Percentiles rank a stretch among this genome's conserved stretches.
Evolutionary conservation across 176 grass and related monocot species (phyloP).

Genomic region (Oryza glumipatula): DNA sequence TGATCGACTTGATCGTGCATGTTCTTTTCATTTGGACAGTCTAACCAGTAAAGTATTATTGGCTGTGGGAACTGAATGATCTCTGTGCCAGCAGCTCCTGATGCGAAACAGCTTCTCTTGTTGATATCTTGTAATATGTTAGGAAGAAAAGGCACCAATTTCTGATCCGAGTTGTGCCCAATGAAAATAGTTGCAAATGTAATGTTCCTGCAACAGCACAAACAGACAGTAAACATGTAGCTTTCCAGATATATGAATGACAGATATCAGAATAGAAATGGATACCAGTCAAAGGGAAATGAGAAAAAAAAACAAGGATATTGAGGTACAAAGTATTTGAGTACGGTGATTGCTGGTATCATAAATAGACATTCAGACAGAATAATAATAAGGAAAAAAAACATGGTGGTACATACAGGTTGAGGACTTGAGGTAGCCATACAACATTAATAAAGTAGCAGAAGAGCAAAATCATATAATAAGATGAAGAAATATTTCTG

Average conservation of each 20-base stretch:
- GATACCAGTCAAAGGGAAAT: constrained; percentile 10
- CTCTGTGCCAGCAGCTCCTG: constrained; percentile 30
- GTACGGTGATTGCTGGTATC: not conserved
- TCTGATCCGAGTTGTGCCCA: constrained; percentile 28
- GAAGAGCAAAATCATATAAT: constrained; percentile 2
- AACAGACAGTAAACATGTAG: constrained; percentile 38
- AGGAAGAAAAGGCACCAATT: constrained; percentile 19
- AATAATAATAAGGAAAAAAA: not conserved
- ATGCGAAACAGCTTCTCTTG: constrained; percentile 34
- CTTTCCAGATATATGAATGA: not conserved
- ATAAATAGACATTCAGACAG: not conserved
- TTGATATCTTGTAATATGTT: constrained; percentile 25
- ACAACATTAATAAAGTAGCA: constrained; percentile 2
- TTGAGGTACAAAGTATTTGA: constrained; percentile 3
- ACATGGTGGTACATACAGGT: not conserved
- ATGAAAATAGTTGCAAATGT: constrained; percentile 8
- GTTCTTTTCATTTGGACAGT: constrained; percentile 49
- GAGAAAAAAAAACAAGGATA: not conserved
- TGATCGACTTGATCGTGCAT: constrained; percentile 50
- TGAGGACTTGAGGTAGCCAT: not conserved
- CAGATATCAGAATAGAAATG: not conserved
- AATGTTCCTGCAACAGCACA: constrained; percentile 32
- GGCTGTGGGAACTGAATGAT: constrained; percentile 25
- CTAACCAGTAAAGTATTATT: constrained; percentile 33
- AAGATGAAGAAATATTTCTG: not conserved